Conservation (phyloP, 2,329 filamentous ascomycete genomes). For the Aspergillus versicolor region DNA sequence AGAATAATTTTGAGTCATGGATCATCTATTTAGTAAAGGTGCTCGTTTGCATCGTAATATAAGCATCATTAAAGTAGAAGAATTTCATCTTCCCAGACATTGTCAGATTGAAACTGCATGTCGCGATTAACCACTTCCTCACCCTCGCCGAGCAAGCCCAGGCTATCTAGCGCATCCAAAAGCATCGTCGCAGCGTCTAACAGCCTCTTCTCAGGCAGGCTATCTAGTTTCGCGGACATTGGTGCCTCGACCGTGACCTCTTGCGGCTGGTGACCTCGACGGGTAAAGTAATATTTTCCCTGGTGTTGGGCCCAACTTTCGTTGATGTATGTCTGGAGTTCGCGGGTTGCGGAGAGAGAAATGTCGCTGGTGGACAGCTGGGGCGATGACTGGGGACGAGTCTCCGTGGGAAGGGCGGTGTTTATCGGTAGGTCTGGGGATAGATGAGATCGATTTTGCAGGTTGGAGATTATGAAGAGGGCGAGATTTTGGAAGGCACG, state of each 20-base stretch:
- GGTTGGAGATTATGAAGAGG: conserved; percentile 27
- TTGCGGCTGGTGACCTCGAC: conserved; percentile 43
- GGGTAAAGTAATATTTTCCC: conserved; percentile 47
- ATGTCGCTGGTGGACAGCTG: conserved; percentile 16
- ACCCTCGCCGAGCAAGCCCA: conserved; percentile 16
- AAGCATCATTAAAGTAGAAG: neutral
- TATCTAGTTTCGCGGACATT: conserved; percentile 20
- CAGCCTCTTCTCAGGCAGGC: conserved; percentile 22
- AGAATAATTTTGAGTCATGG: too few species aligned
- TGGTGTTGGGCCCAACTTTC: conserved; percentile 49
- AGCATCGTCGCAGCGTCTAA: conserved; percentile 19
- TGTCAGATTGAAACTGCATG: neutral
- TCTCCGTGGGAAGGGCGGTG: neutral
- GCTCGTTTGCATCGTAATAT: neutral
- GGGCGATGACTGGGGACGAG: conserved; percentile 16
- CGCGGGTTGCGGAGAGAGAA: conserved; percentile 37
- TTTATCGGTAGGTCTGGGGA: conserved; percentile 7
- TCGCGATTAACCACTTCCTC: neutral
- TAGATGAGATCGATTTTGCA: conserved; percentile 20
- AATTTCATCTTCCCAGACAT: neutral
- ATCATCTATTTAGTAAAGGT: neutral
- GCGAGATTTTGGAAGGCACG: conserved; percentile 42
- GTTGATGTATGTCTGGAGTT: conserved; percentile 45
- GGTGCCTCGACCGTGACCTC: conserved; percentile 43
- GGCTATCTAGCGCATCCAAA: conserved; percentile 8